Conservation (phyloP, 179 eudicot species). For the Sideroxylon spinosum region DNA sequence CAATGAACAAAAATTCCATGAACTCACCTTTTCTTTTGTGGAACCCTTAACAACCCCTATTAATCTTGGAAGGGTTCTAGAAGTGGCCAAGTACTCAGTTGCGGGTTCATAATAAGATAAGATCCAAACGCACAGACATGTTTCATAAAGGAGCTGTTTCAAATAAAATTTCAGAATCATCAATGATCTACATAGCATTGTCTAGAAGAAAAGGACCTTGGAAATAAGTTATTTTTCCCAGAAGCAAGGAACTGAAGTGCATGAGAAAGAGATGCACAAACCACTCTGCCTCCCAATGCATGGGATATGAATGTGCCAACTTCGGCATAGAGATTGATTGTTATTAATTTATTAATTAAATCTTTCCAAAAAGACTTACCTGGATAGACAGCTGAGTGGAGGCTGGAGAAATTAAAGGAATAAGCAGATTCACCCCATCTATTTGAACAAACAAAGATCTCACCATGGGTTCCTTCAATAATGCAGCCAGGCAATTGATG, state of each 20-base stretch:
- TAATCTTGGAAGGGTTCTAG: slow-evolving; percentile 67
- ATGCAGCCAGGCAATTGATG: slow-evolving; percentile 67
- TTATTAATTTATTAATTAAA: slow-evolving; percentile 5
- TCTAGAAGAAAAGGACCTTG: neutral
- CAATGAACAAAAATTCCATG: slow-evolving; percentile 8
- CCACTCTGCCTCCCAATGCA: neutral
- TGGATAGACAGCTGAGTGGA: slow-evolving; percentile 91
- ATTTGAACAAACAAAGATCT: slow-evolving; percentile 89
- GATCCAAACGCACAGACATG: slow-evolving; percentile 92
- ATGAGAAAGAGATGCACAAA: neutral
- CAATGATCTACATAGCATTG: neutral
- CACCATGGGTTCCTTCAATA: slow-evolving; percentile 81
- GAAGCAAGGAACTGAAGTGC: neutral
- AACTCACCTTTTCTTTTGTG: slow-evolving; percentile 83
- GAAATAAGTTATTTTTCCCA: neutral
- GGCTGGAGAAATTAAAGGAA: slow-evolving; percentile 81
- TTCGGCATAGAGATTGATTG: neutral
- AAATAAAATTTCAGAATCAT: slow-evolving; percentile 16
- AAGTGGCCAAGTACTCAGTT: slow-evolving; percentile 80
- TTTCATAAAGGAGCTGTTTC: slow-evolving; percentile 89
- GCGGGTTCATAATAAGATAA: slow-evolving; percentile 93
- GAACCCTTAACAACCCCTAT: slow-evolving; percentile 86
- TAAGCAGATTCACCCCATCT: slow-evolving; percentile 90
- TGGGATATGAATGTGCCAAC: neutral
- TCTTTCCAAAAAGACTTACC: slow-evolving; percentile 34